Percentiles rank a stretch among this genome's conserved stretches.
phyloP scores from a whole-genome alignment of 1,284 basidiomycete genomes.

The Kwoniella shivajii region DNA sequence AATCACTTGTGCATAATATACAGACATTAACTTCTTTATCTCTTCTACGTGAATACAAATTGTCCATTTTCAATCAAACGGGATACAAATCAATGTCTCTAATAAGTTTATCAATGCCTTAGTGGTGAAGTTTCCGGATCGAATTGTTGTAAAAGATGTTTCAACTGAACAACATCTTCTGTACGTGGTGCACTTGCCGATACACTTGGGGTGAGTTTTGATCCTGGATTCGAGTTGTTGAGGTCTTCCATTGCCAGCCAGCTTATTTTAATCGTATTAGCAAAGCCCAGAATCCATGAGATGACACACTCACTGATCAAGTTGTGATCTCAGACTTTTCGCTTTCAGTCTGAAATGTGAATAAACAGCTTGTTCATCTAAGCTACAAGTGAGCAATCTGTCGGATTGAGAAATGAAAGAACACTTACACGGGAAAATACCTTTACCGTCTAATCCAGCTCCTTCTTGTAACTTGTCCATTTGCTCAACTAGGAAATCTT shows the following conservation, averaged over 20 bases:
- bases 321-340: slow-evolving; percentile 41
- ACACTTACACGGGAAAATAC: slow-evolving; percentile 15
- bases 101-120: slow-evolving; percentile 4
- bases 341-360: slow-evolving; percentile 47
- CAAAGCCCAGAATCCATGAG: background rate
- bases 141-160: slow-evolving; percentile 37
- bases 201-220: slow-evolving; percentile 20
- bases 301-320: slow-evolving; percentile 47
- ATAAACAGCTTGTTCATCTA: slow-evolving; percentile 42
- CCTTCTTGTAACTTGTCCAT: slow-evolving; percentile 26
- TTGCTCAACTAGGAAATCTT: slow-evolving; percentile 40
- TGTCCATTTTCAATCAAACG: background rate
- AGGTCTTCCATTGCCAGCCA: slow-evolving; percentile 49
- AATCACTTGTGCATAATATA: too few relatives aligned
- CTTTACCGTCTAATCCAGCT: slow-evolving; percentile 19
- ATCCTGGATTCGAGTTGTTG: slow-evolving; percentile 14
- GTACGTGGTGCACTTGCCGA: slow-evolving; percentile 30
- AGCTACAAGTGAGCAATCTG: slow-evolving; percentile 13
- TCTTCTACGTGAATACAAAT: background rate
- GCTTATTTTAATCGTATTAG: slow-evolving; percentile 23
- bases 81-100: background rate
- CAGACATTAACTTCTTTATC: background rate
- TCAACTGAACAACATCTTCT: slow-evolving; percentile 44
- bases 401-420: background rate
- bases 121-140: slow-evolving; percentile 41